Percentiles rank a stretch among this genome's conserved stretches.
These are phyloP conservation scores for Dendrobium officinale DNA, from an alignment of 106 monocot genomes.

Conservation along the genomic window DNA sequence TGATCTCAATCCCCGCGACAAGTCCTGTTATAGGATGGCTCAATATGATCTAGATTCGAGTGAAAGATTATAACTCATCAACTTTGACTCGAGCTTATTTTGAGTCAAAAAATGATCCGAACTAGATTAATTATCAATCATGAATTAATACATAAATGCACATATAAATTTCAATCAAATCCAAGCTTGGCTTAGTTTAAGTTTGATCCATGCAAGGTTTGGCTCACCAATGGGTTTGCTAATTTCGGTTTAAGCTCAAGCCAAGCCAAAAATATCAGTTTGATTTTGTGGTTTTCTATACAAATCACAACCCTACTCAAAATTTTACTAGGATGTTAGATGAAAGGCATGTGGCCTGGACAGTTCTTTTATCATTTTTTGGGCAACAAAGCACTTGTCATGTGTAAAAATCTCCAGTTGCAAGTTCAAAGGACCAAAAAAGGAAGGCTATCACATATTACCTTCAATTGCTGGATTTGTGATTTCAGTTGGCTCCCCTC, in stretches of 20 bases:
- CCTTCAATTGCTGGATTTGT: slow-evolving; percentile 76
- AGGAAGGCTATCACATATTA: background rate
- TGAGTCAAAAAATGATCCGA: no score
- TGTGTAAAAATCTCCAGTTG: background rate
- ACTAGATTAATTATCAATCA: no score
- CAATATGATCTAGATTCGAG: no score
- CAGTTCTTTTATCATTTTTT: background rate
- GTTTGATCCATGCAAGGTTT: background rate
- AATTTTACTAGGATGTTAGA: background rate
- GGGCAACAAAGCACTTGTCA: background rate
- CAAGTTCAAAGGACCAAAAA: background rate
- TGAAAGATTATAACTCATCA: no score
- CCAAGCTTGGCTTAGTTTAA: background rate
- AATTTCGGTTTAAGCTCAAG: background rate
- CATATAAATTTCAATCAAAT: no score
- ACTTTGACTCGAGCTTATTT: no score
- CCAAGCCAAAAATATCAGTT: background rate
- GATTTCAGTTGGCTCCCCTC: slow-evolving; percentile 79
- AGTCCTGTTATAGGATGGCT: no score
- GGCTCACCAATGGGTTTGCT: background rate
- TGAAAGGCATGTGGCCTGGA: background rate
- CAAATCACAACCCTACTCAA: background rate
- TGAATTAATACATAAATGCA: no score
- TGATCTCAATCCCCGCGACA: no score
- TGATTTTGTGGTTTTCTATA: no score